These are phyloP conservation scores for Russula sp. DNA, from an alignment of 768 basidiomycete genomes.

Conservation along the genomic window DNA sequence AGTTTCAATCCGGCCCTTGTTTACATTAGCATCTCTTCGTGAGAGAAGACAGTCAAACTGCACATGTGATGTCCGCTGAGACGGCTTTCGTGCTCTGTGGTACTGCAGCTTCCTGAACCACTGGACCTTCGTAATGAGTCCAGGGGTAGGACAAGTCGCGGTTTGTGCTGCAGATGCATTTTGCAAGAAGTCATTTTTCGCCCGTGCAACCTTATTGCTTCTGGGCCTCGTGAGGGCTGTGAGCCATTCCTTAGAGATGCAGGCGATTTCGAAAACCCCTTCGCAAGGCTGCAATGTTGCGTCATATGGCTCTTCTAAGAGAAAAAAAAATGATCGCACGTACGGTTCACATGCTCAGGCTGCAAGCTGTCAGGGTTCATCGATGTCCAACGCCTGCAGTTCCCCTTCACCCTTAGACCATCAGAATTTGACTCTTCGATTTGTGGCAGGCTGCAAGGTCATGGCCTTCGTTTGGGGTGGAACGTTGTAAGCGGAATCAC, in stretches of 20 bases:
- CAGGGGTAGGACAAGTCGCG: background rate
- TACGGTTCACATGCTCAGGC: background rate
- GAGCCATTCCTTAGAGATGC: background rate
- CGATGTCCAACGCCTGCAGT: background rate
- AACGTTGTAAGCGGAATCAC: background rate
- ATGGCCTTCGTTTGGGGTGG: too few relatives aligned
- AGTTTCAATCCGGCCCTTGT: background rate
- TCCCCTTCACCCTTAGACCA: background rate
- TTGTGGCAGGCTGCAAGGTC: background rate
- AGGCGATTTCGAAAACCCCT: background rate
- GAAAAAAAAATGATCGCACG: background rate
- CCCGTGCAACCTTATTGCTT: too few relatives aligned
- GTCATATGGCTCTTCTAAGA: background rate
- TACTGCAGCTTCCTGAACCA: background rate
- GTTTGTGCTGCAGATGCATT: background rate
- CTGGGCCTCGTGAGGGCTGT: too few relatives aligned
- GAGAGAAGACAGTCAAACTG: background rate
- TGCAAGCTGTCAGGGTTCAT: background rate
- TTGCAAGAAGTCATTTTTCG: background rate
- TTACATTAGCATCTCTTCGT: background rate
- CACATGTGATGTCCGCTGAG: background rate
- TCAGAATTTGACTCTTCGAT: slow-evolving; percentile 3
- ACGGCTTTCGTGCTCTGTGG: background rate
- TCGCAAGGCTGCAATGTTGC: background rate
- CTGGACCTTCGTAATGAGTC: background rate